Evolutionary conservation across 176 grass and related monocot genomes (phyloP), one percentile per base, ranked within the genome.

Genomic region (Stipa capillata): DNA sequence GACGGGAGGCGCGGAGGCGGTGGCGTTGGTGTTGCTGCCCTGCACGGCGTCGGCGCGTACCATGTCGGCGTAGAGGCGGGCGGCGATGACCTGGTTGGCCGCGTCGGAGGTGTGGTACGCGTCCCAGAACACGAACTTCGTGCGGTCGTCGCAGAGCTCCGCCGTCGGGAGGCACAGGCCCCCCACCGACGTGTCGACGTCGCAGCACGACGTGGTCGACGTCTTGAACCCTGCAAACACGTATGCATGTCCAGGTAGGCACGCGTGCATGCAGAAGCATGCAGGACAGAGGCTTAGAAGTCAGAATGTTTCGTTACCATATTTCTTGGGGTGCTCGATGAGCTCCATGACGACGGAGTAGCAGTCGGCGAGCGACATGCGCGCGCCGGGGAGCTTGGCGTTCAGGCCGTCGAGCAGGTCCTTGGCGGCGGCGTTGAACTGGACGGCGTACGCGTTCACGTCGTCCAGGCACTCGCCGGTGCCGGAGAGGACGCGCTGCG

Each of bases 81-180:
- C 75, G 34, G 96, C 92, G 77, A 99, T 99, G 73, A 95, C 65
- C 81, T 89, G 55, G 74, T 95, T 99, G 23, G 96, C 96, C 16
- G 96, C 90, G 48, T 99, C 96, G 28, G 92, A 89, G 65, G 96
- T 94, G 90, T 95, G 96, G 65, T 99, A 99, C 2, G 92, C 96
- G 51, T 99, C 96, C 96, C 96, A 99, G 87, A 99, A 95, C 59
- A 99, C 92, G 55, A 85, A 99, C 31, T 85, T 85, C 39, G 41
- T 84, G 77, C 96, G 92, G 78, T 99, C 73, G 36, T 35, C 17
- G 69, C 96, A 99, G 43, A 99, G 88, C 8, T 21, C 31, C 13
- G 96, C 86, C 2, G 85, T 99, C n/a, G 96, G 96, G 68, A 99
- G 77, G 85, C 92, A 99, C 64, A 99, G 90, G 8, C 90, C 96